These are phyloP conservation scores for Rhynchospora pubera DNA, from an alignment of 176 grass and related monocot species.

Conservation along the genomic window DNA sequence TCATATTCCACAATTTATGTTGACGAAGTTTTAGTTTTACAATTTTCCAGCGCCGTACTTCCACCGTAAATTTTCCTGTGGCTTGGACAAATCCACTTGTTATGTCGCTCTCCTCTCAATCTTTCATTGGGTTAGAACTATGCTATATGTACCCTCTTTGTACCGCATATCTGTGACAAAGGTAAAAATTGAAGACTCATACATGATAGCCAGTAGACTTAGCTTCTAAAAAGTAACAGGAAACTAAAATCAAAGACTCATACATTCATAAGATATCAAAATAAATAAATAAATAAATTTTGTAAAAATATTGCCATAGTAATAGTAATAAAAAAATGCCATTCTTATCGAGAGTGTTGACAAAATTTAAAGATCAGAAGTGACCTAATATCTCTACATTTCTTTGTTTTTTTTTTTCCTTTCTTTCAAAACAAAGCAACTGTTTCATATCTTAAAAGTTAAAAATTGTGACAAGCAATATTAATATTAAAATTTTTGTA, in stretches of 20 bases:
- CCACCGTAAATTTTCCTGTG: not conserved
- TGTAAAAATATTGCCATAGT: too few relatives aligned
- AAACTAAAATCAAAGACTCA: not conserved
- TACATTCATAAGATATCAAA: too few relatives aligned
- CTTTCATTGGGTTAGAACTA: not conserved
- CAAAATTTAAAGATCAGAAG: not conserved
- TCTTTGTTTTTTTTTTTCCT: not conserved
- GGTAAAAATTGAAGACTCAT: too few relatives aligned
- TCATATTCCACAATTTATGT: not conserved
- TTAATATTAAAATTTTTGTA: not conserved
- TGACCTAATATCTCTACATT: not conserved
- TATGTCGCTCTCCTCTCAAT: not conserved
- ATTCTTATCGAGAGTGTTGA: not conserved
- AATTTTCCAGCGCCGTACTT: not conserved
- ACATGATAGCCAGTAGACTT: not conserved
- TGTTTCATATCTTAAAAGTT: not conserved
- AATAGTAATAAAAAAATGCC: too few relatives aligned
- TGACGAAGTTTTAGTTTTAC: not conserved
- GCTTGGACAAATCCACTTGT: not conserved
- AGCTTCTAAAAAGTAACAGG: too few relatives aligned
- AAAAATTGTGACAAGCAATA: not conserved
- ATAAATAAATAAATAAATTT: too few relatives aligned
- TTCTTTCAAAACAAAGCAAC: not conserved
- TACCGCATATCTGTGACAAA: not conserved
- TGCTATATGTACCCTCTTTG: not conserved